A percentile compares a stretch with the other conserved stretches of the same genome.
Evolutionary conservation across 169 alveolate genomes (phyloP).

Genomic region (Babesia bigemina): DNA sequence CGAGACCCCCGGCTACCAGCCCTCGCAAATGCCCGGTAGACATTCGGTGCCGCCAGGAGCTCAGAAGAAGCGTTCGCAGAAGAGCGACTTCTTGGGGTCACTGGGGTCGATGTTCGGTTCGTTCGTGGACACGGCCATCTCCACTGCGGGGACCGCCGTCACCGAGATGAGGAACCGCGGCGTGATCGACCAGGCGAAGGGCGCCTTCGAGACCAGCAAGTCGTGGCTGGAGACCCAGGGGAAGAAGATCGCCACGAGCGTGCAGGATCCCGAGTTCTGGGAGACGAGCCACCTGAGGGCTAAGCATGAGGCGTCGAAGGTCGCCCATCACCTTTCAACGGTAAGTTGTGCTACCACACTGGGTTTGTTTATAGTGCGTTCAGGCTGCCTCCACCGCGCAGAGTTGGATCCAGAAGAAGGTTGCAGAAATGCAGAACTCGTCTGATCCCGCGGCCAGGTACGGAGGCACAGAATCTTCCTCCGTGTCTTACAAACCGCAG

Average conservation of each 20-base stretch:
- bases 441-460: neutral
- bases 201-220: conserved; percentile 47
- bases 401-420: conserved; percentile 49
- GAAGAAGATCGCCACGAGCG: conserved; percentile 52
- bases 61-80: neutral
- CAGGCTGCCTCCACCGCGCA: conserved; percentile 62
- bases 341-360: conserved; percentile 29
- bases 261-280: conserved; percentile 72
- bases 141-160: conserved; percentile 59
- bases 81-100: conserved; percentile 47
- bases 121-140: conserved; percentile 48
- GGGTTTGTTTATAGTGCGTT: neutral
- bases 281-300: conserved; percentile 55
- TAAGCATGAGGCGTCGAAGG: conserved; percentile 55
- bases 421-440: conserved; percentile 29
- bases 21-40: neutral
- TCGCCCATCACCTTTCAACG: conserved; percentile 42
- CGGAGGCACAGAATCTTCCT: neutral
- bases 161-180: conserved; percentile 40
- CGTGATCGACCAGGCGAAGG: conserved; percentile 64
- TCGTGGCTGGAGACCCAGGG: conserved; percentile 57
- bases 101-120: conserved; percentile 45
- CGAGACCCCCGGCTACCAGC: neutral
- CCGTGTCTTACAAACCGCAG: conserved; percentile 1
- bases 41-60: neutral